phyloP scores from a whole-genome alignment of 768 basidiomycete genomes.

The Boletus edulis region DNA sequence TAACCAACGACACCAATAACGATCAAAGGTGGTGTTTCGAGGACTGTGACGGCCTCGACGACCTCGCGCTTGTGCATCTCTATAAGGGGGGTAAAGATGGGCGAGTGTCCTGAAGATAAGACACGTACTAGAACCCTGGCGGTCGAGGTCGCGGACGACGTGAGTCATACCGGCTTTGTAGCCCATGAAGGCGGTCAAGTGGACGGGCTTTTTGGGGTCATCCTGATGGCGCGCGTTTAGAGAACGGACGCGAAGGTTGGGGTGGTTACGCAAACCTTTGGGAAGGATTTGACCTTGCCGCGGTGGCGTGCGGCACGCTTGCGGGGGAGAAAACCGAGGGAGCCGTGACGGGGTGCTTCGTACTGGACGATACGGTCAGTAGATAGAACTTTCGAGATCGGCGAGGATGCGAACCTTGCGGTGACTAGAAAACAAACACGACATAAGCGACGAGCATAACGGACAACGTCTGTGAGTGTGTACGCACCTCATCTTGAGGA shows the following conservation, averaged over 20 bases:
- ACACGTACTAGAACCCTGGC: slow-evolving; percentile 95
- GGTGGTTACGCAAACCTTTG: slow-evolving; percentile 61
- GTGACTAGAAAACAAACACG: slow-evolving; percentile 50
- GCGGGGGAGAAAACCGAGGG: slow-evolving; percentile 94
- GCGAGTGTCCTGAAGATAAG: neutral
- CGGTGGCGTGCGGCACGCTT: slow-evolving; percentile 97
- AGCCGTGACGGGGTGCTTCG: slow-evolving; percentile 98
- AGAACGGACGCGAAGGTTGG: neutral
- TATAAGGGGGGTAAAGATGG: slow-evolving; percentile 32
- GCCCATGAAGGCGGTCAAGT: slow-evolving; percentile 97
- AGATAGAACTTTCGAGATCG: slow-evolving; percentile 1
- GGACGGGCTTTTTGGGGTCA: slow-evolving; percentile 98
- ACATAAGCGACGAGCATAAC: neutral
- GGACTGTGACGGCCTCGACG: slow-evolving; percentile 93
- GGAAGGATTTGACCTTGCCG: slow-evolving; percentile 99
- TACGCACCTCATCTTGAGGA: slow-evolving; percentile 61
- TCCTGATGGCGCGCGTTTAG: slow-evolving; percentile 53
- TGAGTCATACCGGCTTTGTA: slow-evolving; percentile 99
- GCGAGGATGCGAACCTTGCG: slow-evolving; percentile 65
- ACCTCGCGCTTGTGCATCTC: slow-evolving; percentile 99
- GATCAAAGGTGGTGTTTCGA: slow-evolving; percentile 97
- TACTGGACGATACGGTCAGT: slow-evolving; percentile 52
- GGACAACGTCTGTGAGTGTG: neutral
- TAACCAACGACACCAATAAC: slow-evolving; percentile 98
- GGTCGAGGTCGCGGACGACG: slow-evolving; percentile 97